These are phyloP conservation scores for Mycena albidolilacea DNA, from an alignment of 768 basidiomycete species.

Conservation along the genomic window DNA sequence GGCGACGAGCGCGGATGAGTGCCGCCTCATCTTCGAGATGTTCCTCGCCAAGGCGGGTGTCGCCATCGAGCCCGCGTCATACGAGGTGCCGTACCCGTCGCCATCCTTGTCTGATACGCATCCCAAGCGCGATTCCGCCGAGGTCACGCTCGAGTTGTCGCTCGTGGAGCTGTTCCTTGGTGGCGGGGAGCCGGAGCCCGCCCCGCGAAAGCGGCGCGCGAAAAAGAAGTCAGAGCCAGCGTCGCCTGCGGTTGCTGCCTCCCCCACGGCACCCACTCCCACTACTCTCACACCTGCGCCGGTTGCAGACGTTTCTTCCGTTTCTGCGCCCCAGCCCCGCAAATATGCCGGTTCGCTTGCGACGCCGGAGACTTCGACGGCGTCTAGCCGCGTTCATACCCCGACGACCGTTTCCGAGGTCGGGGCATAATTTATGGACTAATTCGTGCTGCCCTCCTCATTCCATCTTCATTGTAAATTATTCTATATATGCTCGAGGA, in stretches of 20 bases:
- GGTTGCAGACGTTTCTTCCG: slow-evolving; percentile 5
- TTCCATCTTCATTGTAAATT: slow-evolving; percentile 23
- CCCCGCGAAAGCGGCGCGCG: slow-evolving; percentile 30
- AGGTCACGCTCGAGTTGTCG: slow-evolving; percentile 57
- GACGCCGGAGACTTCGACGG: slow-evolving; percentile 10
- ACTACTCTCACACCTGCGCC: neutral
- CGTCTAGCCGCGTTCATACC: slow-evolving; percentile 25
- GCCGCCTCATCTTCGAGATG: slow-evolving; percentile 87
- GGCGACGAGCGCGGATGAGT: slow-evolving; percentile 86
- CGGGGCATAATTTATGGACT: slow-evolving; percentile 10
- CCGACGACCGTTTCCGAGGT: slow-evolving; percentile 25
- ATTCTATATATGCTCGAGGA: slow-evolving; percentile 31
- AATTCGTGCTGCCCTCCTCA: neutral
- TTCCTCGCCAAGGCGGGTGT: slow-evolving; percentile 78
- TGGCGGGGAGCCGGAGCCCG: slow-evolving; percentile 37
- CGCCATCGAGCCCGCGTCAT: slow-evolving; percentile 48
- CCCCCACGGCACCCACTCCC: neutral
- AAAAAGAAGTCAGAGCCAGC: slow-evolving; percentile 35
- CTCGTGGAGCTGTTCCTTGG: slow-evolving; percentile 66
- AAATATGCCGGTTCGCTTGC: slow-evolving; percentile 11
- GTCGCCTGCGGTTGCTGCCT: neutral
- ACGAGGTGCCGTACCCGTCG: slow-evolving; percentile 51
- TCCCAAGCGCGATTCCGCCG: slow-evolving; percentile 32
- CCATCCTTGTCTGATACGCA: slow-evolving; percentile 53
- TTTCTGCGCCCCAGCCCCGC: slow-evolving; percentile 21